A percentile compares a stretch with the other conserved stretches of the same genome.
Evolutionary conservation across 2,329 filamentous ascomycete species (phyloP).

Genomic region (Fusarium udum): DNA sequence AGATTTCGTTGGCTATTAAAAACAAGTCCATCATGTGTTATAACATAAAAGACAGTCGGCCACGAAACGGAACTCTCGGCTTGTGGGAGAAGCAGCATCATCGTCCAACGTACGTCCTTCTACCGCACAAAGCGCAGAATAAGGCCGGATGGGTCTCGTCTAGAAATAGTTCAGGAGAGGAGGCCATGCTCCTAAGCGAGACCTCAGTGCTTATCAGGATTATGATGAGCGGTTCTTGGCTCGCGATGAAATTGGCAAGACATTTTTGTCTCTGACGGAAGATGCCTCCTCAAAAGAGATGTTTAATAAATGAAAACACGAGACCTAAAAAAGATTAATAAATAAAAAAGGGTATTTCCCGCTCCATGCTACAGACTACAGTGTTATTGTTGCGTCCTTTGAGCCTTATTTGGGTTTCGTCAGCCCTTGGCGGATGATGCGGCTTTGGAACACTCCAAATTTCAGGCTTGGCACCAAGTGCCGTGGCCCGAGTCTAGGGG

Average conservation of each 20-base stretch:
- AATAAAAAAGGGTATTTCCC: background rate
- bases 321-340: background rate
- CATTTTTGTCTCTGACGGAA: background rate
- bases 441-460: constrained; percentile 37
- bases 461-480: constrained; percentile 43
- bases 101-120: background rate
- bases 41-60: background rate
- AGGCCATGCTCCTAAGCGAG: constrained; percentile 22
- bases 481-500: constrained; percentile 43
- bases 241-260: constrained; percentile 6
- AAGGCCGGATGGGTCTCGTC: constrained; percentile 15
- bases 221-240: constrained; percentile 19
- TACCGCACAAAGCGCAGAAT: constrained; percentile 18
- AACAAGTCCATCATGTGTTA: background rate
- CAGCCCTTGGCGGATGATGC: constrained; percentile 40
- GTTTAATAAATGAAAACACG: background rate
- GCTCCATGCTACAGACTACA: background rate
- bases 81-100: background rate
- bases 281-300: background rate
- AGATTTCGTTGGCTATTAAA: background rate
- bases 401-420: constrained; percentile 17
- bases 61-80: constrained; percentile 9
- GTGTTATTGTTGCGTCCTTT: background rate
- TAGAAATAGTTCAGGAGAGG: constrained; percentile 29
- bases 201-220: constrained; percentile 16